These are phyloP conservation scores for Neurospora sp. DNA, from an alignment of 495 filamentous ascomycete genomes.

Conservation along the genomic window DNA sequence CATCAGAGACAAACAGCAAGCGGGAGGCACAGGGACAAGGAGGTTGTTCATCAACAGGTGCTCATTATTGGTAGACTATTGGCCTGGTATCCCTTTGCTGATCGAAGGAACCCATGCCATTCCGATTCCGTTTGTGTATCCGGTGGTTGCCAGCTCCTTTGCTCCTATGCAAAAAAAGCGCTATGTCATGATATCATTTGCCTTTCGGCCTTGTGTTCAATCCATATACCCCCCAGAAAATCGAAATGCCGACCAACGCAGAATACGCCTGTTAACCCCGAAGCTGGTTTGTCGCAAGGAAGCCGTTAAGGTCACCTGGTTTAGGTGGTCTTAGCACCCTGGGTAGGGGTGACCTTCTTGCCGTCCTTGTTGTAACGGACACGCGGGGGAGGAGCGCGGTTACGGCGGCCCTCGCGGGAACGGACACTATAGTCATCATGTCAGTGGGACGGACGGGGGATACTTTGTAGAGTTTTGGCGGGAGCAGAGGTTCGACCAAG, in stretches of 20 bases:
- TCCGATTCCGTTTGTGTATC: slow-evolving; percentile 10
- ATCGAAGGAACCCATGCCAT: slow-evolving; percentile 11
- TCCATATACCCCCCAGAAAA: slow-evolving; percentile 7
- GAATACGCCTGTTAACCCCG: slow-evolving; percentile 11
- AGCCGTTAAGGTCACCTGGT: not conserved
- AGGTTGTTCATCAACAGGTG: slow-evolving; percentile 17
- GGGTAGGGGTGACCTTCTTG: slow-evolving; percentile 97
- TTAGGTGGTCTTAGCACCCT: slow-evolving; percentile 39
- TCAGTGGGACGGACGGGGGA: slow-evolving; percentile 22
- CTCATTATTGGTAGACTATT: slow-evolving; percentile 24
- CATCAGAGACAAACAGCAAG: not conserved
- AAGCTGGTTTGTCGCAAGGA: slow-evolving; percentile 8
- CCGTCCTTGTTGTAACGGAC: slow-evolving; percentile 99
- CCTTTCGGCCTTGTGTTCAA: slow-evolving; percentile 8
- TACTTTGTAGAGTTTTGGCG: slow-evolving; percentile 14
- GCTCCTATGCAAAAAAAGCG: slow-evolving; percentile 13
- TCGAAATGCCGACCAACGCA: slow-evolving; percentile 19
- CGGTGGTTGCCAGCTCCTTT: slow-evolving; percentile 11
- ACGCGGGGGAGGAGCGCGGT: slow-evolving; percentile 93
- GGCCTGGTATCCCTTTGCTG: slow-evolving; percentile 14
- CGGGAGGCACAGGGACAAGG: not conserved
- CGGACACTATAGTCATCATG: slow-evolving; percentile 63
- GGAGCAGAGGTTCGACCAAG: slow-evolving; percentile 45
- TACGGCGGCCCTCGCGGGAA: slow-evolving; percentile 92
- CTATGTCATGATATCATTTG: slow-evolving; percentile 20